phyloP scores from a whole-genome alignment of 202 grass and related monocot genomes.

The Bolboschoenoplectus hybrid region DNA sequence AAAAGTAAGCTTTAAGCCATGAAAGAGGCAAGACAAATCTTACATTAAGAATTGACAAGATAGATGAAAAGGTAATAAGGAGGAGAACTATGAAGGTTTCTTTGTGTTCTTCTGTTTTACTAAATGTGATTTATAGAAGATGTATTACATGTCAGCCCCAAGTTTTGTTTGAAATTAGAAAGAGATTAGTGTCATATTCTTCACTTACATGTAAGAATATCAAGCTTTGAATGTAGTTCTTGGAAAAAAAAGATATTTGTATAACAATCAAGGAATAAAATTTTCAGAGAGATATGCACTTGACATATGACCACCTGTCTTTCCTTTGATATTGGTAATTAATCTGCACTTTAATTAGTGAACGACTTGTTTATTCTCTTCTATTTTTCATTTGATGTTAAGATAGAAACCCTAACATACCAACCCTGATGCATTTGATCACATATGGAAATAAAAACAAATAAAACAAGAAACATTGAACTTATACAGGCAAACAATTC shows the following conservation, averaged over 20 bases:
- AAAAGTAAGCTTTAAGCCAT: not conserved
- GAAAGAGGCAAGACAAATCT: constrained; percentile 10
- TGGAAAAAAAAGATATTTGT: not conserved
- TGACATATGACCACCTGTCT: not conserved
- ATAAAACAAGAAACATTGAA: constrained; percentile 3
- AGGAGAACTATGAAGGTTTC: not conserved
- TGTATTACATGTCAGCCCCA: not conserved
- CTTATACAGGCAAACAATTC: not conserved
- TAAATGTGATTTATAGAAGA: constrained; percentile 10
- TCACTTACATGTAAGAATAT: not conserved
- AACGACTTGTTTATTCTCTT: not conserved
- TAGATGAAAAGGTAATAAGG: not conserved
- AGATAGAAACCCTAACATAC: not conserved
- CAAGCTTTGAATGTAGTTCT: constrained; percentile 10
- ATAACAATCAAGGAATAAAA: constrained; percentile 2
- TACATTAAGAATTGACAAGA: constrained; percentile 12
- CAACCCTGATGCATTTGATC: not conserved
- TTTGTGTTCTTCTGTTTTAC: constrained; percentile 6
- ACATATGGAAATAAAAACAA: not conserved
- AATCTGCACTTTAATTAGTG: constrained; percentile 10
- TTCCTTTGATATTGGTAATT: constrained; percentile 20
- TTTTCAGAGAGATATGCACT: constrained; percentile 16
- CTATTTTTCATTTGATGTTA: constrained; percentile 2
- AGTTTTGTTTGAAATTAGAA: not conserved
- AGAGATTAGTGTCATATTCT: not conserved